phyloP scores from a whole-genome alignment of 1,139 yeast genomes.

The Pneumocystis oryctolagi region DNA sequence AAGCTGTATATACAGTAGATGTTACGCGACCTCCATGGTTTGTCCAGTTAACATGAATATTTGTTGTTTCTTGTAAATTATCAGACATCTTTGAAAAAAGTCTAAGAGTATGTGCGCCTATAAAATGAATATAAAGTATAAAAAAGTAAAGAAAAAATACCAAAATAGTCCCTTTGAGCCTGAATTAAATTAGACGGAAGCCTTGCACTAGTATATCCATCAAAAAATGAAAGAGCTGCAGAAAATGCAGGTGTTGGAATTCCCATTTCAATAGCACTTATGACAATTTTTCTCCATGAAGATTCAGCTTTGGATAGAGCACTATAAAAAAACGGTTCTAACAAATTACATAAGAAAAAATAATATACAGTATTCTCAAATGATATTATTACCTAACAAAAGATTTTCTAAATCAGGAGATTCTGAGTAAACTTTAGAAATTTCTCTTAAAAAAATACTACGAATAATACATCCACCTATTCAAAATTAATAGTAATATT shows the following conservation, averaged over 20 bases:
- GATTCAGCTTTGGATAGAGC: constrained; percentile 88
- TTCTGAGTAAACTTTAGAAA: constrained; percentile 89
- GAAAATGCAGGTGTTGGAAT: constrained; percentile 96
- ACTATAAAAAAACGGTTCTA: constrained; percentile 51
- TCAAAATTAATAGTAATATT: constrained; percentile 83
- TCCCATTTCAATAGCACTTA: constrained; percentile 67
- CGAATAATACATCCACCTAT: constrained; percentile 95
- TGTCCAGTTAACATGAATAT: constrained; percentile 70
- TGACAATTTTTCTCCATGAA: constrained; percentile 87
- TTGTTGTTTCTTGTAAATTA: background rate
- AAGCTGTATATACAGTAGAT: constrained; percentile 89
- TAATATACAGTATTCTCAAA: background rate
- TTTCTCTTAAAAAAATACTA: constrained; percentile 94
- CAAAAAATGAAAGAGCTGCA: constrained; percentile 94
- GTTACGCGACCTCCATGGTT: constrained; percentile 97
- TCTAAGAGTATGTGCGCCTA: constrained; percentile 91
- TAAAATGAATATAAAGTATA: background rate
- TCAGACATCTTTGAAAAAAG: constrained; percentile 55
- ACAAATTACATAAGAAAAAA: background rate
- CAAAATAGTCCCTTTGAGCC: constrained; percentile 99
- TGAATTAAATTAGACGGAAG: constrained; percentile 96
- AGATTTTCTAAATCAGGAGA: constrained; percentile 88
- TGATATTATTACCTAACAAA: constrained; percentile 48
- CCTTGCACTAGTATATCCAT: constrained; percentile 92
- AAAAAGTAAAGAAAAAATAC: background rate